These are phyloP conservation scores for Rubia peregrina DNA, from an alignment of 305 asterid genomes.

Conservation along the genomic window DNA sequence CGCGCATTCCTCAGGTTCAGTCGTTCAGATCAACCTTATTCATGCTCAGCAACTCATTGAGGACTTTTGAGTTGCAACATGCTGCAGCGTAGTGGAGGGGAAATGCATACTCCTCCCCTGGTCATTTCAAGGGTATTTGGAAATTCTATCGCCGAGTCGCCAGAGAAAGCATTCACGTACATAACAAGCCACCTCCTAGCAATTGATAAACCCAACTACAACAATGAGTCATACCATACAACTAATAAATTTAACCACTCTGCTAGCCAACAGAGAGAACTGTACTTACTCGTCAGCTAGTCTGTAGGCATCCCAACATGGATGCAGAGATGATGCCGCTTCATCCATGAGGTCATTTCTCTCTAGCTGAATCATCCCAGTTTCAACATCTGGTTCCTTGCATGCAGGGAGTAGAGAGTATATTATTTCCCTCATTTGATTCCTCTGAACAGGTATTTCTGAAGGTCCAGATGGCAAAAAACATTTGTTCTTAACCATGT, in stretches of 20 bases:
- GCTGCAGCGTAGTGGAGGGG: constrained; percentile 85
- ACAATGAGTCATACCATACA: constrained; percentile 6
- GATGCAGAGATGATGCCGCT: constrained; percentile 78
- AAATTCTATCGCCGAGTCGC: constrained; percentile 81
- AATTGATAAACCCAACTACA: constrained; percentile 20
- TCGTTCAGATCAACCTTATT: constrained; percentile 44
- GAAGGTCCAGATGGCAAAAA: constrained; percentile 98
- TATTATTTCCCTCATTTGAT: constrained; percentile 82
- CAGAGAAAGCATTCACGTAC: constrained; percentile 83
- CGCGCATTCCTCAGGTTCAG: constrained; percentile 56
- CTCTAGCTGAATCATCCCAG: constrained; percentile 94
- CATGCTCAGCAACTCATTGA: constrained; percentile 47
- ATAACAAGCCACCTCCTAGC: constrained; percentile 71
- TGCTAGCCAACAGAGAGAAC: not conserved
- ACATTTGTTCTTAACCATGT: constrained; percentile 98
- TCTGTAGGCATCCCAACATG: constrained; percentile 94
- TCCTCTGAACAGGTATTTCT: constrained; percentile 77
- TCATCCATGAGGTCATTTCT: constrained; percentile 58
- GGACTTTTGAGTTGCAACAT: constrained; percentile 62
- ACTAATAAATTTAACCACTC: constrained; percentile 22
- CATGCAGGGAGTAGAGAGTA: constrained; percentile 79
- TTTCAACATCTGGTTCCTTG: constrained; percentile 76
- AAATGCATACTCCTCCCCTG: constrained; percentile 92
- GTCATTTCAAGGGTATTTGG: constrained; percentile 94
- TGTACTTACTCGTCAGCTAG: constrained; percentile 61